Evolutionary conservation across 208 protist species (phyloP).

Genomic region (Leishmania turanica): DNA sequence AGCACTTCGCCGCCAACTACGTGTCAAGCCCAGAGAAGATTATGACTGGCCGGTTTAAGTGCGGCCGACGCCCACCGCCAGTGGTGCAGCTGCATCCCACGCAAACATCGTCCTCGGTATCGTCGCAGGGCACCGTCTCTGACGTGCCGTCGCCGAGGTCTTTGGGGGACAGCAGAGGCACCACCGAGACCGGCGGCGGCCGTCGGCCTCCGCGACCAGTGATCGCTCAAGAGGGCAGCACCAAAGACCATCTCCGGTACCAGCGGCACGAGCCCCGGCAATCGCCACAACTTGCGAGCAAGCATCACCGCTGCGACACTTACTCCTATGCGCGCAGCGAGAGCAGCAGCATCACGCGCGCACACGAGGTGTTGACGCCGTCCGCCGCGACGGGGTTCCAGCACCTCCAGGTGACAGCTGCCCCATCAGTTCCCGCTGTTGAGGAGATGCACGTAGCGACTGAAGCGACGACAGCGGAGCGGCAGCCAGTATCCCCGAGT

Average conservation of each 20-base stretch:
- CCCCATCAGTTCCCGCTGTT: not conserved
- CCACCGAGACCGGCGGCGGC: not conserved
- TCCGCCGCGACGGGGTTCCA: not conserved
- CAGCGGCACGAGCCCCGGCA: conserved; percentile 1
- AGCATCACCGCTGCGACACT: not conserved
- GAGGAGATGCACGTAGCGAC: not conserved
- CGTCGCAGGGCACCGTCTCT: not conserved
- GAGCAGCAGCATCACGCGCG: not conserved
- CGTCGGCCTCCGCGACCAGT: not conserved
- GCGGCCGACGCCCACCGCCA: conserved; percentile 1
- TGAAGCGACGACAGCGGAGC: not conserved
- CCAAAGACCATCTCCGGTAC: not conserved
- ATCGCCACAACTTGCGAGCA: not conserved
- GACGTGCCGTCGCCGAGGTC: not conserved
- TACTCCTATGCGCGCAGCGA: not conserved
- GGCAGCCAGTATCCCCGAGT: not conserved
- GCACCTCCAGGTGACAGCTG: not conserved
- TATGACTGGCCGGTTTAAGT: conserved; percentile 33
- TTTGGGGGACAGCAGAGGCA: not conserved
- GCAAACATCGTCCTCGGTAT: not conserved
- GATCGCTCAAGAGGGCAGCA: not conserved
- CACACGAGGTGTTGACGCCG: not conserved
- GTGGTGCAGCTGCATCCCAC: conserved; percentile 2
- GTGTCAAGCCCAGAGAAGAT: conserved; percentile 72
- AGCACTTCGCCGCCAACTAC: conserved; percentile 78